Base-by-base conservation (phyloP, 306 rosid genomes). In the Arachis hypogaea region DNA sequence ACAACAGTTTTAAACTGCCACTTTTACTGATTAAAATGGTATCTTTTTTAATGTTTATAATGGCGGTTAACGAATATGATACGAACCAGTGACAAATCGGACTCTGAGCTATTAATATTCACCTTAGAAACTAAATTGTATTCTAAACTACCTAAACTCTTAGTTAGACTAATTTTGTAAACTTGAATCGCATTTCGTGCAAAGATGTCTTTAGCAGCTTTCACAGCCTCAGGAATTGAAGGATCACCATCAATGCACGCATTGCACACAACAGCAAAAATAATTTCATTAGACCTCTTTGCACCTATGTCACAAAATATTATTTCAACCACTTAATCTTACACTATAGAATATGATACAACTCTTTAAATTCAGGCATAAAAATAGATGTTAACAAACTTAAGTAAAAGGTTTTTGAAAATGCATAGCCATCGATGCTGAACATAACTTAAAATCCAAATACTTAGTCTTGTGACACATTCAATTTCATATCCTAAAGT, bases 391-490 rank as follows among this genome's bases (percentile, higher is more conserved):
- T 75, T 11, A 69, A 75, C 93, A 57, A 42, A 93, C 98, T 97
- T 85, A 93, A 85, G 84, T 86, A 93, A 80, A 80, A 93, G 64
- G 88, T 82, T 83, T 93, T 97, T 63, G 97, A 96, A 81, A 86
- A 91, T 7, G 92, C 89, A 61, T 71, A 82, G 69, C 86, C 97
- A 72, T 93, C 97, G 14, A 88, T 85, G 83, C 98, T 91, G 89
- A 93, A 91, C 97, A 93, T 91, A 82, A 93, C 97, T 97, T 93
- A 92, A 82, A 74, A 85, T 85, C 84, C 77, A 52, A 85, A 80
- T 1, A 58, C 59, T 74, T 75, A 42, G 65, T 71, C 65, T 63
- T 41, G 51, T 54, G 65, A 63, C 63, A 82, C 80, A 63, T 9
- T 40, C 57, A 12, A 76, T 38, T 76, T 30, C 52, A 30, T 16